Conservation (phyloP, 345 rosid genomes). For the Eucalyptus grandis region DNA sequence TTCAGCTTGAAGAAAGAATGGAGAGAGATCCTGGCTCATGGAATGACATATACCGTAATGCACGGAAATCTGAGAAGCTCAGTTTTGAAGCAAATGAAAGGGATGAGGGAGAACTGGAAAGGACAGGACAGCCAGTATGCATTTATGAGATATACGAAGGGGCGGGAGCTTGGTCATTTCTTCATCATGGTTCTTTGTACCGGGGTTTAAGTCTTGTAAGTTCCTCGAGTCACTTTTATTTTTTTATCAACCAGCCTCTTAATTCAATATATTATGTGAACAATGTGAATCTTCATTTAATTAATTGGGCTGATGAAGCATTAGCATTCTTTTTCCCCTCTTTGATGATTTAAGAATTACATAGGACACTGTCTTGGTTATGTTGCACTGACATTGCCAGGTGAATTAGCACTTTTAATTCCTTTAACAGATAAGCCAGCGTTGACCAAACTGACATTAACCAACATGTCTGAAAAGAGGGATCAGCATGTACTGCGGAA, state of each 20-base stretch:
- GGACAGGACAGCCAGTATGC: constrained; percentile 93
- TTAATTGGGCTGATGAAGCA: neutral
- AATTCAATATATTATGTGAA: neutral
- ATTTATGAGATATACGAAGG: constrained; percentile 89
- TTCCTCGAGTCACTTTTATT: neutral
- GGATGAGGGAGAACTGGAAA: constrained; percentile 98
- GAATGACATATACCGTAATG: constrained; percentile 89
- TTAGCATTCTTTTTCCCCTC: neutral
- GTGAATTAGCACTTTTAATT: neutral
- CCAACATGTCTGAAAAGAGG: neutral
- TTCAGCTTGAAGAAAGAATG: constrained; percentile 87
- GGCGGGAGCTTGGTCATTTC: constrained; percentile 91
- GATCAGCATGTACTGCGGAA: neutral
- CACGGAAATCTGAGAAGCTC: constrained; percentile 81
- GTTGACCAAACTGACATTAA: neutral
- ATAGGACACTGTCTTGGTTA: neutral
- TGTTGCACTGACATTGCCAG: neutral
- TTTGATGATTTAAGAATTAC: neutral
- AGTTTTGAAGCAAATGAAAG: constrained; percentile 87
- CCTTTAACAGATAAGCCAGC: neutral
- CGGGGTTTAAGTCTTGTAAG: constrained; percentile 96
- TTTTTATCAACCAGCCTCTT: neutral
- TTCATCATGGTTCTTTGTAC: constrained; percentile 92
- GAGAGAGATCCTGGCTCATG: constrained; percentile 56
- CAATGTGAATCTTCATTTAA: neutral